Evolutionary conservation across 345 rosid genomes (phyloP), one percentile per base, ranked within the genome.

Genomic region (Balakata baccata): DNA sequence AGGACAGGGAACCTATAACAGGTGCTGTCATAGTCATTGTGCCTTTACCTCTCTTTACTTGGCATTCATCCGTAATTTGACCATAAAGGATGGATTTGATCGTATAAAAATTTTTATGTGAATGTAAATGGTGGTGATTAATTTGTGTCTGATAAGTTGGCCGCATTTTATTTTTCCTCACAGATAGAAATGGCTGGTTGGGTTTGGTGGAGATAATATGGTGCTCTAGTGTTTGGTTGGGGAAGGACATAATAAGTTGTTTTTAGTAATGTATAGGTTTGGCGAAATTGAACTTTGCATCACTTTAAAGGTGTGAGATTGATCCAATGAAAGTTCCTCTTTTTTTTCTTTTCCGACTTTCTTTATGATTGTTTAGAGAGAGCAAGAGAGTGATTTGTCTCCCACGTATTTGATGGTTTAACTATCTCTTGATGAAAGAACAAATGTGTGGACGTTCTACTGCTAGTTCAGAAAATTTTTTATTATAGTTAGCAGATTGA

Each of bases 121-220:
- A 71, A 71, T 85, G 84, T 83, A 83, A 70, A 83, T 85, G 82
- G 43, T 64, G 71, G 75, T 73, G 72, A 73, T 78, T 76, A 57
- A 56, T 71, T 78, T 68, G 64, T 84, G 85, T 75, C 79, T 65
- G 65, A 83, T 72, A 73, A 56, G 66, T 59, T 75, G 70, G 53
- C 50, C 68, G 76, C 54, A 67, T 70, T 74, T 46, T 72, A 46
- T 47, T 74, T 29, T 17, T 70, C 38, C 49, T 71, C 53, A 39
- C 72, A 64, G 14, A 60, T 34, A 5, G 53, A 50, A 45, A 47
- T 46, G 67, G 72, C 3, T 41, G 76, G 66, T 29, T 51, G 29
- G 77, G 8, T 60, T 54, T 63, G 76, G 72, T 67, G 71, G 25
- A 70, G 50, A 77, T 52, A 71, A 69, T 54, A 5, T 75, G 34